These are phyloP conservation scores for Sclerospora graminicola DNA, from an alignment of 352 stramenopile genomes.

Conservation along the genomic window DNA sequence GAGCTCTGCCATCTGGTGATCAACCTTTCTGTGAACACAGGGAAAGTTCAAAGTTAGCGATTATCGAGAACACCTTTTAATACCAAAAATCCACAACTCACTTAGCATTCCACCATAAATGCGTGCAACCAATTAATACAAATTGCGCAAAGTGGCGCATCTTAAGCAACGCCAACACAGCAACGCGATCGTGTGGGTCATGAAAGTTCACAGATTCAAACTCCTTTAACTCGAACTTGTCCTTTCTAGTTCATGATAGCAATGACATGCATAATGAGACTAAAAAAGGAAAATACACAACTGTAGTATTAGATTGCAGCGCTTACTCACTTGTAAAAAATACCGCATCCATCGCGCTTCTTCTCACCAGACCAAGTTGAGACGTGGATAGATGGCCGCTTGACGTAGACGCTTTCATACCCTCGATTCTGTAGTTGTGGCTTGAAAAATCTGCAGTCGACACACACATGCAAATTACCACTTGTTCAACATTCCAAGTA, in stretches of 20 bases:
- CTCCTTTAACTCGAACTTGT: conserved; percentile 81
- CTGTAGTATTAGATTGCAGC: too few species aligned
- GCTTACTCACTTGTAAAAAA: conserved; percentile 72
- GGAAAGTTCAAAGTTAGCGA: background rate
- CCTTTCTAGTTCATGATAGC: conserved; percentile 29
- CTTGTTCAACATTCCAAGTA: background rate
- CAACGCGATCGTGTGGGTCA: conserved; percentile 77
- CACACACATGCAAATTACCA: conserved; percentile 1
- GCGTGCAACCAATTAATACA: conserved; percentile 72
- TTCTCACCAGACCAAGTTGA: conserved; percentile 84
- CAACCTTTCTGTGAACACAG: conserved; percentile 48
- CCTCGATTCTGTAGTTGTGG: conserved; percentile 53
- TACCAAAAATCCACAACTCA: conserved; percentile 16
- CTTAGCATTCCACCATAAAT: conserved; percentile 85
- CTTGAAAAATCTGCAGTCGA: conserved; percentile 61
- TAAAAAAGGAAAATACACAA: conserved; percentile 1
- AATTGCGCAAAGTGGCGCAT: conserved; percentile 75
- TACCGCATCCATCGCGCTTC: conserved; percentile 81
- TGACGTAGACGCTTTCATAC: conserved; percentile 82
- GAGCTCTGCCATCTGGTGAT: conserved; percentile 81
- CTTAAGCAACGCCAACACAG: conserved; percentile 77
- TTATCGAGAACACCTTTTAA: background rate
- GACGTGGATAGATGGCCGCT: conserved; percentile 74
- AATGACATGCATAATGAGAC: background rate
- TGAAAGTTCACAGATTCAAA: conserved; percentile 82